These are phyloP conservation scores for Eucalyptus albens DNA, from an alignment of 345 rosid species.

Conservation along the genomic window DNA sequence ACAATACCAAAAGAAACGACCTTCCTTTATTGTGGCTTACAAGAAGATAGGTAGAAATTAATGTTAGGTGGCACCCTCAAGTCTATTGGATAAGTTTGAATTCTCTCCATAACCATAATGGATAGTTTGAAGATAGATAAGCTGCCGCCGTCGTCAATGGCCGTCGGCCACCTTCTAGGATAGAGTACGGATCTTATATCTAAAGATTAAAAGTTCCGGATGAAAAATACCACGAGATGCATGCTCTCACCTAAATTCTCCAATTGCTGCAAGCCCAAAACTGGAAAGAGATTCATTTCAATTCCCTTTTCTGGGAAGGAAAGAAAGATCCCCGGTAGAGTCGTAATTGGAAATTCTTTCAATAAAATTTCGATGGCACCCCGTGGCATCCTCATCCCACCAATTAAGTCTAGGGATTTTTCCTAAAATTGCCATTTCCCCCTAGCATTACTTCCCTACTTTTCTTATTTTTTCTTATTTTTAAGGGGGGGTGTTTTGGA, in stretches of 20 bases:
- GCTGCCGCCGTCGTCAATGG: not conserved
- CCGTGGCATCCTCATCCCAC: not conserved
- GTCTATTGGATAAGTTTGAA: too few relatives aligned
- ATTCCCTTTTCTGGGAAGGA: not conserved
- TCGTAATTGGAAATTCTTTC: too few relatives aligned
- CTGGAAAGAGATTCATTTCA: not conserved
- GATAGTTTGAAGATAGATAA: too few relatives aligned
- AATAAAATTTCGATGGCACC: not conserved
- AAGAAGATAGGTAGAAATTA: not conserved
- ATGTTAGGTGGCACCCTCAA: not conserved
- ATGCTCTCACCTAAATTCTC: not conserved
- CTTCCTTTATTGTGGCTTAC: not conserved
- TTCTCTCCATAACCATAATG: too few relatives aligned
- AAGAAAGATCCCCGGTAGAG: too few relatives aligned
- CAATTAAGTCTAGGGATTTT: too few relatives aligned
- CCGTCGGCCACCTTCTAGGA: too few relatives aligned
- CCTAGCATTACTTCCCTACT: not conserved
- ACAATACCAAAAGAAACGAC: not conserved
- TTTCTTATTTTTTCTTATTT: too few relatives aligned
- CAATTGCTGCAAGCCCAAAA: rapidly evolving
- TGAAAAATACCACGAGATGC: not conserved
- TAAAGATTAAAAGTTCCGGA: not conserved
- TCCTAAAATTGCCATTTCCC: not conserved
- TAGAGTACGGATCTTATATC: not conserved
- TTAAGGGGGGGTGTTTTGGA: not conserved